phyloP scores from a whole-genome alignment of 495 filamentous ascomycete genomes.

The Talaromyces stipitatus region DNA sequence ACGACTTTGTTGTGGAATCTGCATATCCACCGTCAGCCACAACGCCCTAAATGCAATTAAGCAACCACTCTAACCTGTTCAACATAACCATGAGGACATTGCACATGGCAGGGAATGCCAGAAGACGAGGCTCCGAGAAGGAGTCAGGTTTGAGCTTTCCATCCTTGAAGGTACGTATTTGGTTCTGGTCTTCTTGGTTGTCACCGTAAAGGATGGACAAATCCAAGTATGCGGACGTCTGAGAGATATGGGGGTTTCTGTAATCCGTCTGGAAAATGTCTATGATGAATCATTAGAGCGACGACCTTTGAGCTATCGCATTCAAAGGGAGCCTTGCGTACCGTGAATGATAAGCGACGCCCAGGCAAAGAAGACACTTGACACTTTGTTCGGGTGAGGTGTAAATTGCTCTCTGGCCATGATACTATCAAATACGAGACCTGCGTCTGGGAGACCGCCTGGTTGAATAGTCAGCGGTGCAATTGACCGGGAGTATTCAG shows the following conservation, averaged over 20 bases:
- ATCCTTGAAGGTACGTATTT: conserved; percentile 47
- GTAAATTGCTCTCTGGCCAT: conserved; percentile 46
- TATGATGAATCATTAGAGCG: conserved; percentile 6
- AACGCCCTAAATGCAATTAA: not conserved
- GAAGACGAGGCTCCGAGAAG: conserved; percentile 48
- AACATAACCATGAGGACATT: conserved; percentile 51
- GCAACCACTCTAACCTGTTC: conserved; percentile 22
- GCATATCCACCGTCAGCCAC: not conserved
- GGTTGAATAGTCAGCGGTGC: conserved; percentile 43
- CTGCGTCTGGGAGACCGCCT: conserved; percentile 44
- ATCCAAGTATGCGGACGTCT: conserved; percentile 54
- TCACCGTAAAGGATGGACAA: conserved; percentile 53
- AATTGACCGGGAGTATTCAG: conserved; percentile 47
- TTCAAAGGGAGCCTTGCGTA: conserved; percentile 12
- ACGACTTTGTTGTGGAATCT: conserved; percentile 77
- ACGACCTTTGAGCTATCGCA: not conserved
- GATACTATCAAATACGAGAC: conserved; percentile 45
- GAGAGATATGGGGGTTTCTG: conserved; percentile 41
- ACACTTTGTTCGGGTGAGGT: conserved; percentile 50
- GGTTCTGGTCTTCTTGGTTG: conserved; percentile 47
- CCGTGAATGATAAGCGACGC: conserved; percentile 50
- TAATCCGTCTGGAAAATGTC: conserved; percentile 55
- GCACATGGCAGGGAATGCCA: conserved; percentile 49
- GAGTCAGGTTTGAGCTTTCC: conserved; percentile 52
- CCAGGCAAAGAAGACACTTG: conserved; percentile 53